phyloP scores from a whole-genome alignment of 179 eudicot genomes.

The Pouteria campechiana region DNA sequence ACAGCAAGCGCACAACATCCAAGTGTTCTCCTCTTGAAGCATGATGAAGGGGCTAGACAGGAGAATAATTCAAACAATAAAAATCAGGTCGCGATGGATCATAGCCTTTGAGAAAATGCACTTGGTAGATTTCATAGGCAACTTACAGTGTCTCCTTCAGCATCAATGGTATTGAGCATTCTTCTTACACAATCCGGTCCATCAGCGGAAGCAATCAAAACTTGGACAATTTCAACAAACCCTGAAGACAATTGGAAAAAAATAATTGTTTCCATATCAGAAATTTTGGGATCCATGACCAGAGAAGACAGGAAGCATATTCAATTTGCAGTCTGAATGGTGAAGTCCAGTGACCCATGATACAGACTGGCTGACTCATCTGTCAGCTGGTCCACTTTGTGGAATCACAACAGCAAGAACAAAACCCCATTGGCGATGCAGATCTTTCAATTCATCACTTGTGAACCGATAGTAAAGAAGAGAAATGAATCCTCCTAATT shows the following conservation, averaged over 20 bases:
- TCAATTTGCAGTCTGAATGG: no score
- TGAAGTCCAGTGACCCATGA: no score
- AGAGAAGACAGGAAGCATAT: no score
- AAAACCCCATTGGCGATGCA: no score
- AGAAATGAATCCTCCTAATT: no score
- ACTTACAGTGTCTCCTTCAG: conserved; percentile 92
- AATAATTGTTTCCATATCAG: no score
- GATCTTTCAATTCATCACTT: no score
- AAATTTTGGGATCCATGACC: no score
- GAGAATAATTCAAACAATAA: not conserved
- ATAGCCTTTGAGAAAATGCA: not conserved
- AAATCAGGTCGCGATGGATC: not conserved
- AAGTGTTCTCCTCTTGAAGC: conserved; percentile 92
- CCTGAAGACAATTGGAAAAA: conserved; percentile 28
- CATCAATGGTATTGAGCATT: conserved; percentile 79
- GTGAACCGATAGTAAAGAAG: no score
- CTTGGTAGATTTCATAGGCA: not conserved
- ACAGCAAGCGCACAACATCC: conserved; percentile 45
- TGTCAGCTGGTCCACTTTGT: no score
- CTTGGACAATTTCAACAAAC: conserved; percentile 55
- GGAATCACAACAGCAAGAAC: no score
- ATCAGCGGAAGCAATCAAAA: conserved; percentile 33
- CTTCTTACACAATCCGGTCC: conserved; percentile 42
- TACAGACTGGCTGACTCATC: no score
- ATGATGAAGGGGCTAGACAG: conserved; percentile 91